Evolutionary conservation across 1,284 basidiomycete genomes (phyloP), one percentile per base, ranked within the genome.

Genomic region (Pholiota adiposa): DNA sequence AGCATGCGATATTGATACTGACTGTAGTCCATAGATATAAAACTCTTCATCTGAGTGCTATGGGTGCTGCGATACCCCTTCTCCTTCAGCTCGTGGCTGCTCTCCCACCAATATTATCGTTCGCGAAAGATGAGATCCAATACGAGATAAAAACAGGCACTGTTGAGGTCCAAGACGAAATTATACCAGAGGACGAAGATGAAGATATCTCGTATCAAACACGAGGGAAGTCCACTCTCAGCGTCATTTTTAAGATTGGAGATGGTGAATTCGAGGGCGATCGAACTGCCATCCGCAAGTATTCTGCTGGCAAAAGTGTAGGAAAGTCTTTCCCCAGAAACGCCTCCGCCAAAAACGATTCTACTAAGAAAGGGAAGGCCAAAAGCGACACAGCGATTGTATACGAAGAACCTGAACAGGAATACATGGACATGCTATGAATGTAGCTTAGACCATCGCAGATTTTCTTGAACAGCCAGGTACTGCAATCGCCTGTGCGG

Each of bases 31-130:
- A 53, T 8, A 93, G 92, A 43, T 90, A 91, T 68, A 90, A 90
- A 63, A 86, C 83, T 2, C 72, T 96, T 21, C 85, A 89, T 71
- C 77, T 96, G 29, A 88, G 85, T 64, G 94, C 94, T 1, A 87
- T 96, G 82, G 90, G 91, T 23, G 93, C 94, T 2, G 94, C 94
- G 0, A 94, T 96, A 55, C 92, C 94, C 1, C 91, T 91, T 67
- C 83, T 94, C 14, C 75, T 92, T 27, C 83, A 88, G 38, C 80
- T 96, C 1, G 76, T 86, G 4, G 82, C 89, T 14, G 89, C 92
- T 16, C 77, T 96, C 5, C 88, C 93, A 0, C 79, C 85, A 8
- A 86, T 91, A 54, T 80, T 96, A 19, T 93, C 93, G 0, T 93
- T 84, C 70, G 69, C 86, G 0, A 66, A 76, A 53, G 78, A 87